Evolutionary conservation across 495 filamentous ascomycete species (phyloP), one percentile per base, ranked within the genome.

Genomic region (Lasiosphaeria hispida): DNA sequence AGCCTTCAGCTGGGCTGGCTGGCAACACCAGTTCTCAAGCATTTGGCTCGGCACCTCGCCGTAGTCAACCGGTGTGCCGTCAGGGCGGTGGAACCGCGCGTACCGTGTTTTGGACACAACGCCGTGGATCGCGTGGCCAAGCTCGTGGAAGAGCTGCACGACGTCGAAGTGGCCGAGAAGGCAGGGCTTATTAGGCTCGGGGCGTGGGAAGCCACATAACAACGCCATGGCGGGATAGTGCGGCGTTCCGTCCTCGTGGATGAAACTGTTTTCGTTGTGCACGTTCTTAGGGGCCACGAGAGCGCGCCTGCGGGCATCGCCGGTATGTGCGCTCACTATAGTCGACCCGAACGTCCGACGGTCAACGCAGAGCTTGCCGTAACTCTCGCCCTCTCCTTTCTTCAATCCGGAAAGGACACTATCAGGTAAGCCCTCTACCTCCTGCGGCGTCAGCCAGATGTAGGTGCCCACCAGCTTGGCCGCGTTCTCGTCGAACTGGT

Each of bases 21-120:
- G 86, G 85, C 85, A 88, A 76, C 84, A 88, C 87, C 87, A 90
- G 71, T 89, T 88, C 73, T 89, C 87, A 3, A 90, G 77, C 85
- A 89, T 87, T 63, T 89, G 87, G 53, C 76, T 81, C 35, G 87
- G 87, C 5, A 84, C 84, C 69, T 89, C 87, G 67, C 88, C 86
- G 61, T 88, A 89, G 73, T 90, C 87, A 15, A 85, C 80, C 9
- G 86, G 86, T 3, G 84, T 87, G 14, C 49, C 57, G 65, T 72
- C 84, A n/a, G 85, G 87, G 57, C 86, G 86, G 69, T 88, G 87
- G 78, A 90, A 89, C 55, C 83, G 48, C 9, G 23, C 48, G 39
- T 38, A 51, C 13, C 10, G 37, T n/a, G 48, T 51, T 14, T 38
- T 51, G 11, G 48, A 51, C 5, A 51, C 48, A 4, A 51, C 14